Conservation (phyloP, 495 filamentous ascomycete species). For the Amniculicola lignicola region DNA sequence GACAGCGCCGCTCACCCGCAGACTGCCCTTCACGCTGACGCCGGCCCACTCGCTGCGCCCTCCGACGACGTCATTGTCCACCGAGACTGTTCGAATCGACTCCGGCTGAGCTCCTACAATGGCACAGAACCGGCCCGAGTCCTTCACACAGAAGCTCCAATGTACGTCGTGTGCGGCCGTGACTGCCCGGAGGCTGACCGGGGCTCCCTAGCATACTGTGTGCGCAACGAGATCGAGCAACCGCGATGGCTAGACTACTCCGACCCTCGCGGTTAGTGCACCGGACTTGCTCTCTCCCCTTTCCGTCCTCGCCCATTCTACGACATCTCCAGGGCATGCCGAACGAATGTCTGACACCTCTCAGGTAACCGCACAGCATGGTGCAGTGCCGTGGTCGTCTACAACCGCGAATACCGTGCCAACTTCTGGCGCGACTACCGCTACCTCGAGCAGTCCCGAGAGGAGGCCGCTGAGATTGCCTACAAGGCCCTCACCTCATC, state of each 20-base stretch:
- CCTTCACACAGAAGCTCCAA: slow-evolving; percentile 7
- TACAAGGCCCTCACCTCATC: background rate
- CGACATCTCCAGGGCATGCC: background rate
- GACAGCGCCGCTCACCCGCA: too few species aligned
- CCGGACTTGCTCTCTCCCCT: background rate
- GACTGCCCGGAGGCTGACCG: background rate
- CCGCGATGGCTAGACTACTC: slow-evolving; percentile 28
- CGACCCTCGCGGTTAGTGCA: slow-evolving; percentile 20
- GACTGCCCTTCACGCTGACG: too few species aligned
- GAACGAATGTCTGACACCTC: background rate
- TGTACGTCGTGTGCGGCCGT: background rate
- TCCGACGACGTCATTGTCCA: too few species aligned
- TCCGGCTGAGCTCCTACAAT: too few species aligned
- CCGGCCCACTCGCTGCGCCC: too few species aligned
- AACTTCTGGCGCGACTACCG: slow-evolving; percentile 25
- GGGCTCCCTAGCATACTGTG: slow-evolving; percentile 10
- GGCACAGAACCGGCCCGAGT: slow-evolving; percentile 2
- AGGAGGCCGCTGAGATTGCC: slow-evolving; percentile 27
- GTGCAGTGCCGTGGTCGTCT: slow-evolving; percentile 21
- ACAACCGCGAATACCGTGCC: slow-evolving; percentile 16
- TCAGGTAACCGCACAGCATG: slow-evolving; percentile 24
- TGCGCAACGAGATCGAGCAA: slow-evolving; percentile 13
- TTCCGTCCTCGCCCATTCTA: background rate
- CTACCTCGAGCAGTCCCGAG: slow-evolving; percentile 24
- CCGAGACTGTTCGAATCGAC: too few species aligned